Base-by-base conservation (phyloP, 2,329 filamentous ascomycete species). In the Fusarium longipes region DNA sequence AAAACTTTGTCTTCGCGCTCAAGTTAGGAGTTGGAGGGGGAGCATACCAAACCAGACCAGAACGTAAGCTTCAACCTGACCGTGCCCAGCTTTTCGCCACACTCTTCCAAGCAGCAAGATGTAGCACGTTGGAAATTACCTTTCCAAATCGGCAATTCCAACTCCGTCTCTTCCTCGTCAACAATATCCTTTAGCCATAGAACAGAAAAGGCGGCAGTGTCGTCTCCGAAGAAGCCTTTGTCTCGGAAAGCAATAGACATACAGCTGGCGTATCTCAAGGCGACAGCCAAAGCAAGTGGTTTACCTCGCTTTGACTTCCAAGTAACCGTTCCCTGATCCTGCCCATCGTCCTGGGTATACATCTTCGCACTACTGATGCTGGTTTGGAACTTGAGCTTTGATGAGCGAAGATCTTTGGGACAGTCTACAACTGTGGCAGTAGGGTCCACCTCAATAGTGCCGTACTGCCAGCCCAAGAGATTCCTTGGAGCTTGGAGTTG, bases 181-280 rank as follows among this genome's bases (percentile, higher is more conserved):
- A 83, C 79, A 1, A 93, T 80, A n/a, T 92, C 87, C 65, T 87
- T 86, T 18, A 92, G 81, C 90, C 90, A 92, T 3, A 91, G 78
- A 4, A 91, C 82, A 8, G 84, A 83, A 69, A 91, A 90, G 0
- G 87, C 89, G 3, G 83, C 79, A 0, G 86, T 87, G 56, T 83
- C 84, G 49, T 90, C 86, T 74, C 33, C 86, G 71, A 48, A 85
- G 53, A 76, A 54, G 17, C 70, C 65, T 24, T 77, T 77, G 27
- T 78, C 68, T 9, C 80, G 80, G 54, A 86, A 86, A 57, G 86
- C 82, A 39, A 88, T 83, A 67, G 91, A 90, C 70, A 86, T 27
- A 81, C 81, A 79, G 66, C 74, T 79, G 64, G 70, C 74, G 25
- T 91, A 91, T 30, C 89, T 85, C 64, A 86, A 86, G 29, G 85